These are phyloP conservation scores for Colletotrichum higginsianum DNA, from an alignment of 2,329 filamentous ascomycete species.

Conservation along the genomic window DNA sequence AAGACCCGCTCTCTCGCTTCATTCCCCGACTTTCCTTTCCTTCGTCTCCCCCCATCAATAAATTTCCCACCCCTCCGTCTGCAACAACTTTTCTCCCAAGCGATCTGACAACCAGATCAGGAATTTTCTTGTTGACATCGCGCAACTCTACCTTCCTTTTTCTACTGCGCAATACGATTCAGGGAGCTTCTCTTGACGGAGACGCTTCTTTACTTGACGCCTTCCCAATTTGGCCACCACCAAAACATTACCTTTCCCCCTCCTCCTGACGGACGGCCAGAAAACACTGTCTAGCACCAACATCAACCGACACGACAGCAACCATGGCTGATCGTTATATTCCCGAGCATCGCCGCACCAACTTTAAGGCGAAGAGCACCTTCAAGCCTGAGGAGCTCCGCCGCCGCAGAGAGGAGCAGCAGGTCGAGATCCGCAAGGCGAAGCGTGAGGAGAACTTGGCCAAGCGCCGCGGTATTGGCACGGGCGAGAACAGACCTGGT, in stretches of 20 bases:
- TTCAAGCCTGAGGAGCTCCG: slow-evolving; percentile 99
- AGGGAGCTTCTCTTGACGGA: slow-evolving; percentile 18
- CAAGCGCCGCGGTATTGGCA: slow-evolving; percentile 95
- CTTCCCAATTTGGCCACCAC: slow-evolving; percentile 11
- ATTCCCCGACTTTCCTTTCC: slow-evolving; percentile 35
- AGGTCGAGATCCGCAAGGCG: slow-evolving; percentile 98
- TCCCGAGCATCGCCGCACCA: slow-evolving; percentile 97
- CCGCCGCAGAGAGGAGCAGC: slow-evolving; percentile 97
- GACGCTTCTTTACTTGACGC: slow-evolving; percentile 19
- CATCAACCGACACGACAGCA: slow-evolving; percentile 49
- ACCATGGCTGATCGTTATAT: slow-evolving; percentile 99
- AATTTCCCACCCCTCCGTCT: slow-evolving; percentile 39
- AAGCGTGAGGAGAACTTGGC: slow-evolving; percentile 99
- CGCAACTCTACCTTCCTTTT: slow-evolving; percentile 21
- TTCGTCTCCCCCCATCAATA: slow-evolving; percentile 39
- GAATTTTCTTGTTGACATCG: slow-evolving; percentile 9
- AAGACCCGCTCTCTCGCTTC: slow-evolving; percentile 41
- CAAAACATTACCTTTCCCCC: slow-evolving; percentile 21
- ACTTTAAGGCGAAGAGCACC: slow-evolving; percentile 99
- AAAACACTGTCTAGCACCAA: slow-evolving; percentile 25
- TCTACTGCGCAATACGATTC: slow-evolving; percentile 20
- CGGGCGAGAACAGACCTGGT: slow-evolving; percentile 83
- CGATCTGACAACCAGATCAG: slow-evolving; percentile 28
- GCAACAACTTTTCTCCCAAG: slow-evolving; percentile 36
- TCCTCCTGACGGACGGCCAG: slow-evolving; percentile 29